Evolutionary conservation across 805 yeast genomes (phyloP).

Genomic region (Ogataea chonburiensis): DNA sequence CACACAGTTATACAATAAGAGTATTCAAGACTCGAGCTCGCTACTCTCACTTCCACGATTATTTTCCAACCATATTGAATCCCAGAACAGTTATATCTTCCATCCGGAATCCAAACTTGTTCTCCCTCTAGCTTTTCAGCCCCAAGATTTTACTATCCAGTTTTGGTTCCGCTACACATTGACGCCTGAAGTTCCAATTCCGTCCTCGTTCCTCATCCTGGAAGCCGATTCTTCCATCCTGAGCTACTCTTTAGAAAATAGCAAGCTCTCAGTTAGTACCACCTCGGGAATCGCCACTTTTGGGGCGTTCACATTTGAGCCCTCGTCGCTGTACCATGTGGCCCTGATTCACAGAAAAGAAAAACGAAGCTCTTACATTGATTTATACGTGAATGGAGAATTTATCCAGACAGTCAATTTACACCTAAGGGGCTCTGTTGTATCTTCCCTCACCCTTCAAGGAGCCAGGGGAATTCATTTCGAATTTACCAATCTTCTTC

Average conservation of each 20-base stretch:
- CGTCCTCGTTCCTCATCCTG: constrained; percentile 8
- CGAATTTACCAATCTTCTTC: constrained; percentile 35
- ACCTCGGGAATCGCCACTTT: constrained; percentile 5
- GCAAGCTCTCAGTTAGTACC: constrained; percentile 18
- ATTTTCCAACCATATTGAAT: constrained; percentile 7
- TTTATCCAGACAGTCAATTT: constrained; percentile 34
- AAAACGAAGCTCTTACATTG: constrained; percentile 35
- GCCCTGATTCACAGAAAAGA: constrained; percentile 27
- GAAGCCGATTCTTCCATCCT: constrained; percentile 10
- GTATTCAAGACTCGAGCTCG: constrained; percentile 5
- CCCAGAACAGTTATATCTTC: constrained; percentile 15
- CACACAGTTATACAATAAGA: constrained; percentile 11
- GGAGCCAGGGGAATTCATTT: constrained; percentile 28
- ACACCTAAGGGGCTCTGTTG: background rate
- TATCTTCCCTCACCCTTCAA: constrained; percentile 7
- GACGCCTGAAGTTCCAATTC: constrained; percentile 1
- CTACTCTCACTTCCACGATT: constrained; percentile 1
- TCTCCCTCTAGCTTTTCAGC: constrained; percentile 10
- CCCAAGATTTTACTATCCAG: constrained; percentile 22
- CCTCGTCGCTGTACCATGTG: constrained; percentile 27
- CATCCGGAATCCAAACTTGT: constrained; percentile 8
- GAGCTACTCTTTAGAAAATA: constrained; percentile 19
- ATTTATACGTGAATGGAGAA: constrained; percentile 50
- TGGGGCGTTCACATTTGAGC: constrained; percentile 31
- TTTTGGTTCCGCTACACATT: constrained; percentile 24